Conservation (phyloP, 192 early-diverging fungal genomes). For the Podila clonocystis region DNA sequence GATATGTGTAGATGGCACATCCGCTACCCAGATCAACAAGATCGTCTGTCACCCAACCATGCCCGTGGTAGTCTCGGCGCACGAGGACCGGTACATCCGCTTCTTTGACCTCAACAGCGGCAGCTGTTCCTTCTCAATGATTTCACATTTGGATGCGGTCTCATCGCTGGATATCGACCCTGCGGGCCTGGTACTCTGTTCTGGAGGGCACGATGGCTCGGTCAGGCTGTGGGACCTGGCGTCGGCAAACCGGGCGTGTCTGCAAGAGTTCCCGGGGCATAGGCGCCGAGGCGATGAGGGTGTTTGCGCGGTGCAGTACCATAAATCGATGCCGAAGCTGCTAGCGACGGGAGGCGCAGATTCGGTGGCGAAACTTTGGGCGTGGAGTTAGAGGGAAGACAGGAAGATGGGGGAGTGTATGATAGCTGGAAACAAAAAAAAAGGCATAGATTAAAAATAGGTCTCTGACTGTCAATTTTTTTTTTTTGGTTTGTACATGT, state of each 20-base stretch:
- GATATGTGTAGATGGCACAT: slow-evolving; percentile 70
- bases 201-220: slow-evolving; percentile 77
- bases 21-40: slow-evolving; percentile 80
- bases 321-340: slow-evolving; percentile 61
- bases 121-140: slow-evolving; percentile 68
- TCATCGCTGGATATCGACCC: slow-evolving; percentile 73
- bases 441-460: no score
- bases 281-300: slow-evolving; percentile 80
- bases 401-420: no score
- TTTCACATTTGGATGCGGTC: slow-evolving; percentile 74
- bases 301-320: slow-evolving; percentile 71
- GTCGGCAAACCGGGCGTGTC: slow-evolving; percentile 60
- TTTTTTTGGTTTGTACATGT: no score
- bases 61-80: slow-evolving; percentile 76
- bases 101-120: slow-evolving; percentile 81
- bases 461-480: no score
- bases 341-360: slow-evolving; percentile 69
- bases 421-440: no score
- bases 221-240: slow-evolving; percentile 82
- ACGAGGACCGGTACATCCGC: slow-evolving; percentile 80
- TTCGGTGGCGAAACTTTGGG: slow-evolving; percentile 64
- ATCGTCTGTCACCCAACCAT: slow-evolving; percentile 77
- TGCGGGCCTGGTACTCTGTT: slow-evolving; percentile 63
- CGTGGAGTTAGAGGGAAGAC: slow-evolving; percentile 4
- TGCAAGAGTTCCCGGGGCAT: slow-evolving; percentile 80